Conservation (phyloP, 805 yeast genomes). For the Peterozyma toletana region DNA sequence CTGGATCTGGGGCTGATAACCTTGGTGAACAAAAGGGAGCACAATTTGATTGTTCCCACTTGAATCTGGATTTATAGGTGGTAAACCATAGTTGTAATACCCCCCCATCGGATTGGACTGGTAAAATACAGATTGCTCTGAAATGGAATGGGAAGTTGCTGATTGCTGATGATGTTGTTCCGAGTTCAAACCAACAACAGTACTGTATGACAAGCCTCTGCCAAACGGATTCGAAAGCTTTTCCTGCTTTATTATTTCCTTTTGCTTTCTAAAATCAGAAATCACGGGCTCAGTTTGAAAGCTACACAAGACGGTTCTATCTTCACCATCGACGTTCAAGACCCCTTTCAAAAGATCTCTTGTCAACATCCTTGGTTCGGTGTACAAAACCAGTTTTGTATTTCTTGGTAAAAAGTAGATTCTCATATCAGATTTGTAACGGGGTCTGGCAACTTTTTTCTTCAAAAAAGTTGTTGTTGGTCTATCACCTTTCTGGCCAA, state of each 20-base stretch:
- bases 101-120: no score
- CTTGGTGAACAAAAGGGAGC: not conserved
- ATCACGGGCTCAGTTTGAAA: constrained; percentile 9
- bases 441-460: constrained; percentile 51
- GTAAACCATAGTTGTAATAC: no score
- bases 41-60: not conserved
- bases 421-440: constrained; percentile 58
- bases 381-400: constrained; percentile 32
- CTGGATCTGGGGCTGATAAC: not conserved
- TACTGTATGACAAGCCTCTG: no score
- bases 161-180: no score
- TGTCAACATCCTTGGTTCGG: constrained; percentile 41
- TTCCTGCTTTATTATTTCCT: not conserved
- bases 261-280: constrained; percentile 7
- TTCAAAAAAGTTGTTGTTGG: constrained; percentile 46
- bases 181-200: not conserved
- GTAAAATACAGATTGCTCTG: no score
- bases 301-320: constrained; percentile 6
- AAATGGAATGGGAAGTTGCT: no score
- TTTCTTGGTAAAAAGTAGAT: constrained; percentile 44
- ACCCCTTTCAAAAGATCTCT: constrained; percentile 46
- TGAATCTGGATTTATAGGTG: no score
- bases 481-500: constrained; percentile 33
- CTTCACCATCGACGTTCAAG: constrained; percentile 23
- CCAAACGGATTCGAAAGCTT: not conserved